Evolutionary conservation across 371 early-diverging fungal species (phyloP), one percentile per base, ranked within the genome.

Genomic region (Choanephora cucurbitarum): DNA sequence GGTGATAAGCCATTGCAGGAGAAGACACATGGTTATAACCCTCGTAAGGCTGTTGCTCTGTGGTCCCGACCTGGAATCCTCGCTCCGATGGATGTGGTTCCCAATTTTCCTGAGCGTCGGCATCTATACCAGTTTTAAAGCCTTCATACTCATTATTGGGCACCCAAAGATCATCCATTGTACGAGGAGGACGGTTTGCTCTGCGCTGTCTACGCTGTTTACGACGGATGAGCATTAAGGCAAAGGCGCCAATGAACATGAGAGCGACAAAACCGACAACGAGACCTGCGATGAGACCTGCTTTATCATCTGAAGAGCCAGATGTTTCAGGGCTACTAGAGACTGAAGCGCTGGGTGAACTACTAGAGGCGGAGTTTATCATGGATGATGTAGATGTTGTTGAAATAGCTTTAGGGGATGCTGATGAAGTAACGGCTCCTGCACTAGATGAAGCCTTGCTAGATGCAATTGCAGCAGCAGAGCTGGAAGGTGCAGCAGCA

Each of bases 201-300:
- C 37, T 37, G 14, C 18, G 15, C 10, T 18, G 11, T 21, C 22
- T 49, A 22, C 39, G 49, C 13, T 39, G 33, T 1, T 37, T 28
- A 21, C 49, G 49, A 49, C 49, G 49, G 9, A 49, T 49, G 37
- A 49, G 33, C 39, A 49, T 19, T 3, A 49, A 21, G 14, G 49
- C 49, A 49, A 49, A 37, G 13, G 49, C 49, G 10, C 49, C 49
- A 11, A 49, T 37, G 15, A 39, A 17, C n/a, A 37, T 21, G 15
- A 49, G 22, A 22, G 37, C 49, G 19, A 37, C 49, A 49, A 49
- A 21, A 15, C 37, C 49, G 6, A 34, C 49, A 9, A 49, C 49
- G 22, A 49, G 34, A 21, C 49, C 49, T 21, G 37, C 49, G 21
- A 49, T 37, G 3, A 49, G 18, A 37, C 37, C 49, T 18, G 49